These are phyloP conservation scores for Fusarium cyanostomum DNA, from an alignment of 2,329 filamentous ascomycete species.

Conservation along the genomic window DNA sequence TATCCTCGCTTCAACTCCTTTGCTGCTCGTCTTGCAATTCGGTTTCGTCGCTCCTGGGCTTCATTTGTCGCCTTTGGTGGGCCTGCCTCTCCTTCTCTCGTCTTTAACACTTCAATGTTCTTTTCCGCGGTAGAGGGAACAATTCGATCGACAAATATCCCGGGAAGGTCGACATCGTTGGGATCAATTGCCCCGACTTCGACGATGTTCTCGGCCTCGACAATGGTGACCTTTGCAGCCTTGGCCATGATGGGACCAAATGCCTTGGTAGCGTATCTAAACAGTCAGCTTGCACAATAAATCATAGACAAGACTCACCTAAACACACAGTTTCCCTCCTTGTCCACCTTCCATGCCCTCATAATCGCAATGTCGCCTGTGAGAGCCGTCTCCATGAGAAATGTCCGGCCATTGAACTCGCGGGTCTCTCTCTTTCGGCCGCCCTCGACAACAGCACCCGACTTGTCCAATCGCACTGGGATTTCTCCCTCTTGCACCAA, in stretches of 20 bases:
- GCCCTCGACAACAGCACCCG: conserved; percentile 69
- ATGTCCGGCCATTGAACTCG: conserved; percentile 76
- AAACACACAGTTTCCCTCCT: conserved; percentile 82
- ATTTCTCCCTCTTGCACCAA: conserved; percentile 75
- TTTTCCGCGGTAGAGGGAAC: conserved; percentile 78
- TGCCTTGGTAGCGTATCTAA: conserved; percentile 75
- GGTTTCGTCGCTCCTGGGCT: conserved; percentile 66
- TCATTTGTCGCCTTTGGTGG: conserved; percentile 55
- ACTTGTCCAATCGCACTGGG: conserved; percentile 67
- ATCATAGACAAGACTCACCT: conserved; percentile 53
- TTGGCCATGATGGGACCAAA: conserved; percentile 84
- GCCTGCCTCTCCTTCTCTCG: conserved; percentile 55
- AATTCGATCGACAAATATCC: conserved; percentile 84
- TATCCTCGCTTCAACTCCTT: conserved; percentile 83
- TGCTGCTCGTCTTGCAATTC: conserved; percentile 80
- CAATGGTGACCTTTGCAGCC: conserved; percentile 79
- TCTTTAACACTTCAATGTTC: conserved; percentile 75
- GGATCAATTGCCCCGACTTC: conserved; percentile 76
- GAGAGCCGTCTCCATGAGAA: conserved; percentile 81
- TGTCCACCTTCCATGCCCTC: conserved; percentile 79
- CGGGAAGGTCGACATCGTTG: conserved; percentile 79
- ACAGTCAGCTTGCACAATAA: not conserved
- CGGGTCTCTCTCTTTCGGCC: conserved; percentile 75
- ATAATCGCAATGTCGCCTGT: conserved; percentile 81
- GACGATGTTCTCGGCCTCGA: conserved; percentile 87